Conservation (phyloP, 441 rosid genomes). For the Populus hybrid region DNA sequence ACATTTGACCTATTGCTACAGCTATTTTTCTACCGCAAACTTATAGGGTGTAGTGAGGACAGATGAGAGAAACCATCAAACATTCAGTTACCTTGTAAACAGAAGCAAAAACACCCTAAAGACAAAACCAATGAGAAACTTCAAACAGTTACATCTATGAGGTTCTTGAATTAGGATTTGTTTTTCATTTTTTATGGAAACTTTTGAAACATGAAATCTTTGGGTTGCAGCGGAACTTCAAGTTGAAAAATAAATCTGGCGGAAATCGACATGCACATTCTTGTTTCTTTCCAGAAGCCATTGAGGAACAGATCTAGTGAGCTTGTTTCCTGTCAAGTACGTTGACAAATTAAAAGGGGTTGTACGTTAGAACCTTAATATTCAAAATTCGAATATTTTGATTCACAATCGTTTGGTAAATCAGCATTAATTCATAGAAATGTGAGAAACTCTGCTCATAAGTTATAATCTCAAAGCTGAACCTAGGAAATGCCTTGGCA, state of each 20-base stretch:
- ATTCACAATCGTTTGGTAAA: too few relatives aligned
- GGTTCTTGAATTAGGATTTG: neutral
- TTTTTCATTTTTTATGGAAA: too few relatives aligned
- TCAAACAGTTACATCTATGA: neutral
- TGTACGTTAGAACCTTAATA: too few relatives aligned
- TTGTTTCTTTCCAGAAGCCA: constrained; percentile 58
- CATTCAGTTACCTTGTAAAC: constrained; percentile 54
- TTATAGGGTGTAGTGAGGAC: neutral
- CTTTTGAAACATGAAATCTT: neutral
- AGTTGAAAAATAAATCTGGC: too few relatives aligned
- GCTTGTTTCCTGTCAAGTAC: constrained; percentile 71
- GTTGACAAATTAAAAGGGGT: constrained; percentile 29
- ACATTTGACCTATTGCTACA: neutral
- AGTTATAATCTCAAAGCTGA: too few relatives aligned
- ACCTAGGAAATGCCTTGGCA: too few relatives aligned
- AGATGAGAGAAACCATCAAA: neutral
- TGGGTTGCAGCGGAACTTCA: neutral
- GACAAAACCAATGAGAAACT: constrained; percentile 25
- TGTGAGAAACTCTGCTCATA: too few relatives aligned
- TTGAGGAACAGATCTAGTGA: constrained; percentile 15
- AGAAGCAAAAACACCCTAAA: constrained; percentile 79
- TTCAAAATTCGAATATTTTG: too few relatives aligned
- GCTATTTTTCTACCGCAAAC: too few relatives aligned
- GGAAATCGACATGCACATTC: constrained; percentile 49
- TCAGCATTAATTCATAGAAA: too few relatives aligned